These are phyloP conservation scores for Ambrosia hybrid DNA, from an alignment of 140 eudicot genomes.

Conservation along the genomic window DNA sequence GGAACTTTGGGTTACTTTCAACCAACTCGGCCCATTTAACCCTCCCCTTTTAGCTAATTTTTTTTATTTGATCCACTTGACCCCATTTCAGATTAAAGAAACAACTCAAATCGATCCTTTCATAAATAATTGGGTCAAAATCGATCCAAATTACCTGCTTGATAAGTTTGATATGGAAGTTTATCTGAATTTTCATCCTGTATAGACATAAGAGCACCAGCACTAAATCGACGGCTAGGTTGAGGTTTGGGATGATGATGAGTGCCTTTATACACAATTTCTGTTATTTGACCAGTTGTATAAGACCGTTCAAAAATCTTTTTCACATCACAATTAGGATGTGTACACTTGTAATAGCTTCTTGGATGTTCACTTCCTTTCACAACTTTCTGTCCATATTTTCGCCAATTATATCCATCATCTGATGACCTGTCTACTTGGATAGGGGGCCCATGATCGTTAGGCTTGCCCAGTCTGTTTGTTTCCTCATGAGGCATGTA, in stretches of 20 bases:
- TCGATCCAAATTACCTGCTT: conserved; percentile 52
- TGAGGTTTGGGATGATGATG: conserved; percentile 99
- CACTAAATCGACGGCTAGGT: conserved; percentile 79
- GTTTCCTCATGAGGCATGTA: conserved; percentile 43
- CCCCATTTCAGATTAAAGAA: neutral
- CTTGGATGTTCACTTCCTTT: conserved; percentile 97
- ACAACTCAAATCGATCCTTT: conserved; percentile 9
- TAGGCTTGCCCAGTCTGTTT: conserved; percentile 45
- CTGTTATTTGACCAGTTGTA: conserved; percentile 82
- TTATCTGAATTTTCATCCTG: conserved; percentile 73
- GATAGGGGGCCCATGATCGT: conserved; percentile 52
- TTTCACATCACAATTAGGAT: conserved; percentile 92
- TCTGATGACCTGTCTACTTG: conserved; percentile 77
- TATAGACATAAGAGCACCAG: conserved; percentile 72
- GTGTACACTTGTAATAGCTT: conserved; percentile 98
- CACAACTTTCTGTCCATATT: conserved; percentile 97
- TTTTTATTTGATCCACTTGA: neutral
- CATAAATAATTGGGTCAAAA: neutral
- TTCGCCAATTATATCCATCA: conserved; percentile 98
- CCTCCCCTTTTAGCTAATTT: neutral
- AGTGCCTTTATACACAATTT: conserved; percentile 86
- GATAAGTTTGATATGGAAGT: conserved; percentile 43
- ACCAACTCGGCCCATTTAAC: conserved; percentile 5
- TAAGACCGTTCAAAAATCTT: conserved; percentile 87
- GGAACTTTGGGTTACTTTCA: neutral